Evolutionary conservation across 2,329 filamentous ascomycete species (phyloP).

Genomic region (Apiospora arundinis): DNA sequence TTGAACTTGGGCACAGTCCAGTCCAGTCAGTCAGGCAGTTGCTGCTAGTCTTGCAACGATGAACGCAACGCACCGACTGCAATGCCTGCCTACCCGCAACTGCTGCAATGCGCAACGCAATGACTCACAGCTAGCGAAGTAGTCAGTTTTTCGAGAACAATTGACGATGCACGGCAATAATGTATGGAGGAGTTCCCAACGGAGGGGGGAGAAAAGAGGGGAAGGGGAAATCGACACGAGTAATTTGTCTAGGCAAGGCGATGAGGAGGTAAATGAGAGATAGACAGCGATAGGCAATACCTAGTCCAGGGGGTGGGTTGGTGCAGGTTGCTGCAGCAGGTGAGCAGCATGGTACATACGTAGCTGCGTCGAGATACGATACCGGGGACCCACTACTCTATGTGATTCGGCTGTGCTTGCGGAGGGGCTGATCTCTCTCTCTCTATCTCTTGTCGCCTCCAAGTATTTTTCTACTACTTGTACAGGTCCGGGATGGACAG

Average conservation of each 20-base stretch:
- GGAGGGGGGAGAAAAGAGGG: not conserved
- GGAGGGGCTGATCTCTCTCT: slow-evolving; percentile 13
- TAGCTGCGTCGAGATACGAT: slow-evolving; percentile 3
- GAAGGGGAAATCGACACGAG: not conserved
- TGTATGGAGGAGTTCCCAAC: not conserved
- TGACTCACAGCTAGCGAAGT: slow-evolving; percentile 1
- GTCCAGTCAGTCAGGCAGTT: not conserved
- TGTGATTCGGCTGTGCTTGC: slow-evolving; percentile 19
- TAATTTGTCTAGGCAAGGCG: not conserved
- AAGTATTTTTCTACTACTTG: not conserved
- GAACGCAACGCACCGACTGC: not conserved
- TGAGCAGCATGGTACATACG: not conserved
- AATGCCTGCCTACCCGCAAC: slow-evolving; percentile 17
- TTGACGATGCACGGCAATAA: slow-evolving; percentile 7
- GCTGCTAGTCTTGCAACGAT: too few relatives aligned
- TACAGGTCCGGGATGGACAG: not conserved
- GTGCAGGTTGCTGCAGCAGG: not conserved
- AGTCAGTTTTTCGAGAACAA: not conserved
- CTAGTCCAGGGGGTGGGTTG: slow-evolving; percentile 1
- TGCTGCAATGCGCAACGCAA: slow-evolving; percentile 9
- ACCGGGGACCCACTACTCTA: slow-evolving; percentile 10
- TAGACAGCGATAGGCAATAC: not conserved
- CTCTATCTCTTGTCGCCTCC: not conserved
- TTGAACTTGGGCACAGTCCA: not conserved
- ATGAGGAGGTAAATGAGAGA: slow-evolving; percentile 16